These are phyloP conservation scores for Euryodendron excelsum DNA, from an alignment of 148 eudicot genomes.

Conservation along the genomic window DNA sequence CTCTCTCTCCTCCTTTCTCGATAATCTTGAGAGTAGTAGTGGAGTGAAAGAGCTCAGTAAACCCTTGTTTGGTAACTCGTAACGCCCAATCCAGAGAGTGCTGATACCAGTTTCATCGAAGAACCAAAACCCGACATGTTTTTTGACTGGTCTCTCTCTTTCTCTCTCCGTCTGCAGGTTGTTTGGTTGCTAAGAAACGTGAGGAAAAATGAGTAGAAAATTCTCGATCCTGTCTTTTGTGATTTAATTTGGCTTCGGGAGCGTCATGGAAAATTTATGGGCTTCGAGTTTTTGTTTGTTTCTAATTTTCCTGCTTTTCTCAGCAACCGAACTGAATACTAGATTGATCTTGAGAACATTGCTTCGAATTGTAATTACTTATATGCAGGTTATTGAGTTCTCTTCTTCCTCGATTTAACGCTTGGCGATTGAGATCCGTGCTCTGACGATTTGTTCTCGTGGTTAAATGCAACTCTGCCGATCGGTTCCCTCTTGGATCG, in stretches of 20 bases:
- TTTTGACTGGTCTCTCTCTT: slow-evolving; percentile 1
- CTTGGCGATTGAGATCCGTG: slow-evolving; percentile 7
- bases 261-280: too few relatives aligned
- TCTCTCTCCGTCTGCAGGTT: not conserved
- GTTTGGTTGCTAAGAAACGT: slow-evolving; percentile 5
- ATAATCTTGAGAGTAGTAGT: too few relatives aligned
- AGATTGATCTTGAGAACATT: not conserved
- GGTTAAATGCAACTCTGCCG: slow-evolving; percentile 9
- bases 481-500: slow-evolving; percentile 18
- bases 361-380: not conserved
- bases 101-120: not conserved
- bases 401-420: not conserved
- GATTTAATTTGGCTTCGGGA: too few relatives aligned
- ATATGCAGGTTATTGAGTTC: slow-evolving; percentile 1
- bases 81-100: not conserved
- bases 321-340: not conserved
- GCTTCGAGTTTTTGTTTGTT: too few relatives aligned
- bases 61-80: not conserved
- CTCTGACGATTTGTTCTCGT: not conserved
- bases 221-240: too few relatives aligned
- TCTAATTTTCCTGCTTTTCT: not conserved
- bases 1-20: too few relatives aligned
- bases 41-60: too few relatives aligned
- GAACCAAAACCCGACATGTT: not conserved
- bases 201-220: not conserved